Conservation (phyloP, 129 eudicot species). For the Chrysanthemum makinoi region DNA sequence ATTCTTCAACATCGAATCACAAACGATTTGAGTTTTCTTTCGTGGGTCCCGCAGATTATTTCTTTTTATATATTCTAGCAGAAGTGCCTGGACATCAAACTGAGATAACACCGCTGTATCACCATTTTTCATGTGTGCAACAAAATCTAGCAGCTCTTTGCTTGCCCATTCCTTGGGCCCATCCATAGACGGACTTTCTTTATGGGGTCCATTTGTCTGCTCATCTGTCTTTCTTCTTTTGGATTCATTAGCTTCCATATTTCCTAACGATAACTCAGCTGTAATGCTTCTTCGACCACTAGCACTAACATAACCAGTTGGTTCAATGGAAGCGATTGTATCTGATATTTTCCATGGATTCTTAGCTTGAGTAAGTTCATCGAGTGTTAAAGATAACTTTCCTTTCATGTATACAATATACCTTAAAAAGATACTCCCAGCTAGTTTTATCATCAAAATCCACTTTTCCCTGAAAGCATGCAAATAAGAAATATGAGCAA, state of each 20-base stretch:
- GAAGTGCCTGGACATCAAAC: slow-evolving; percentile 71
- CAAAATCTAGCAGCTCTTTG: slow-evolving; percentile 76
- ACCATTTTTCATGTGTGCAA: slow-evolving; percentile 79
- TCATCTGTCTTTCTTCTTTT: slow-evolving; percentile 43
- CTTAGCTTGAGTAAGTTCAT: slow-evolving; percentile 68
- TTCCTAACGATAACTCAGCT: slow-evolving; percentile 30
- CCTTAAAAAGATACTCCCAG: slow-evolving; percentile 99
- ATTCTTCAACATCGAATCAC: slow-evolving; percentile 67
- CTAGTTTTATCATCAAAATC: slow-evolving; percentile 93
- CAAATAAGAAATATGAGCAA: slow-evolving; percentile 32
- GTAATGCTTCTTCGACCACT: slow-evolving; percentile 36
- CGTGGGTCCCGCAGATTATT: slow-evolving; percentile 84
- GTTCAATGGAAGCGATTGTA: slow-evolving; percentile 25
- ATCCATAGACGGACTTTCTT: slow-evolving; percentile 18
- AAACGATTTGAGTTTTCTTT: slow-evolving; percentile 70
- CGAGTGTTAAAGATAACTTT: slow-evolving; percentile 59
- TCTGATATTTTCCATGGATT: slow-evolving; percentile 61
- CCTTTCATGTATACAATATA: slow-evolving; percentile 67
- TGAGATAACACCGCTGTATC: slow-evolving; percentile 71
- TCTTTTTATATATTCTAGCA: slow-evolving; percentile 72
- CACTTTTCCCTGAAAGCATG: slow-evolving; percentile 58
- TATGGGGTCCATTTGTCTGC: slow-evolving; percentile 21
- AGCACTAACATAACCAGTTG: slow-evolving; percentile 16
- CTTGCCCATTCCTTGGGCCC: slow-evolving; percentile 69
- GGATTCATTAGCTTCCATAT: slow-evolving; percentile 39